Evolutionary conservation across 805 yeast species (phyloP).

Genomic region (Candida nitratophila): DNA sequence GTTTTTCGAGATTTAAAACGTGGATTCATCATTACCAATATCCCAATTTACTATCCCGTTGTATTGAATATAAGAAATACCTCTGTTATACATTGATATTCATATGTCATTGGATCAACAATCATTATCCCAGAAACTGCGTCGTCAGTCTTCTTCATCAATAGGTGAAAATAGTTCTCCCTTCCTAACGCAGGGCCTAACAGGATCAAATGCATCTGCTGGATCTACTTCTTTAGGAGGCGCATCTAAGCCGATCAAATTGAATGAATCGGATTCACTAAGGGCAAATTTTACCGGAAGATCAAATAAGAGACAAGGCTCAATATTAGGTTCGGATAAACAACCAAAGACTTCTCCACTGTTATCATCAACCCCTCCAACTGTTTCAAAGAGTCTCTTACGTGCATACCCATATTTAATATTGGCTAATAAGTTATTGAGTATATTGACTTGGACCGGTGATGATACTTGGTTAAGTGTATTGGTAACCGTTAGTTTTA

Average conservation of each 20-base stretch:
- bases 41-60: too few species aligned
- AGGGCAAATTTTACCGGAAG: slow-evolving; percentile 35
- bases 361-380: slow-evolving; percentile 83
- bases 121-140: background rate
- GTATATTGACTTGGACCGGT: slow-evolving; percentile 85
- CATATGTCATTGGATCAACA: background rate
- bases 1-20: too few species aligned
- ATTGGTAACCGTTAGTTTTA: slow-evolving; percentile 47
- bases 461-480: slow-evolving; percentile 75
- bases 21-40: too few species aligned
- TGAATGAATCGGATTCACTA: slow-evolving; percentile 26
- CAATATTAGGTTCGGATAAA: slow-evolving; percentile 1
- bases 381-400: slow-evolving; percentile 76
- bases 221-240: background rate
- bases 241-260: slow-evolving; percentile 6
- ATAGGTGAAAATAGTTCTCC: background rate
- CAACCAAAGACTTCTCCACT: slow-evolving; percentile 67
- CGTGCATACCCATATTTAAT: slow-evolving; percentile 80
- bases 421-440: slow-evolving; percentile 60
- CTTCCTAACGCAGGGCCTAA: too few species aligned
- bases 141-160: background rate
- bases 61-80: too few species aligned
- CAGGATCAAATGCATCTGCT: background rate
- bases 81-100: too few species aligned
- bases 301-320: slow-evolving; percentile 14